These are phyloP conservation scores for Peniophora sp. DNA, from an alignment of 1,284 basidiomycete species.

Conservation along the genomic window DNA sequence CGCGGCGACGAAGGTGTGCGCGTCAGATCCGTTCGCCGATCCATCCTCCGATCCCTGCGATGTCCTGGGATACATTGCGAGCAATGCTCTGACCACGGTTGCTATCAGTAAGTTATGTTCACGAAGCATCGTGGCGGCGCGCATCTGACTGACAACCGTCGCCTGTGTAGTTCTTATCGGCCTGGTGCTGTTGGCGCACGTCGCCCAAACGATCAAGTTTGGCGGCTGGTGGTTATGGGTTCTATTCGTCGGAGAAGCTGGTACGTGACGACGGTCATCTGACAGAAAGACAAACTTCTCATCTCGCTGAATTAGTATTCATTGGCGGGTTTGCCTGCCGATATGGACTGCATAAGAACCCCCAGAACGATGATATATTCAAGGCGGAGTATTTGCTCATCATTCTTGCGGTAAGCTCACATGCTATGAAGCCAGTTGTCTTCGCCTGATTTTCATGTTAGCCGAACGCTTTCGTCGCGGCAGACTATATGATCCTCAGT, in stretches of 20 bases:
- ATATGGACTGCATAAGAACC: not conserved
- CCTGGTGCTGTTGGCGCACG: not conserved
- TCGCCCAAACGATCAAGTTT: not conserved
- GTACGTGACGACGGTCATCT: not conserved
- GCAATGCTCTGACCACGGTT: not conserved
- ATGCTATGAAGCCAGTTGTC: not conserved
- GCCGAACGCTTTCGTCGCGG: slow-evolving; percentile 12
- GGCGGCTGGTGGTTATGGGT: not conserved
- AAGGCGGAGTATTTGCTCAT: not conserved
- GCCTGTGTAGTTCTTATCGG: not conserved
- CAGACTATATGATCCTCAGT: slow-evolving; percentile 63
- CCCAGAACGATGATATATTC: not conserved
- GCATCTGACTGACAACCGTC: not conserved
- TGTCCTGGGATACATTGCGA: not conserved
- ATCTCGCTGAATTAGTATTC: not conserved
- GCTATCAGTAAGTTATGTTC: not conserved
- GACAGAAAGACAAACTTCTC: no score
- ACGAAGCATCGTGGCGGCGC: not conserved
- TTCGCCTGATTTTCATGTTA: not conserved
- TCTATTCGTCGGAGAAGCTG: not conserved
- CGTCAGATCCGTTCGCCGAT: no score
- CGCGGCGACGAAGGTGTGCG: no score
- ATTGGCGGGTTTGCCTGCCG: not conserved
- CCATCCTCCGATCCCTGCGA: not conserved
- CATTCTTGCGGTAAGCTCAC: not conserved